Evolutionary conservation across 2,329 filamentous ascomycete species (phyloP), one percentile per base, ranked within the genome.

Genomic region (Exophiala aquamarina): DNA sequence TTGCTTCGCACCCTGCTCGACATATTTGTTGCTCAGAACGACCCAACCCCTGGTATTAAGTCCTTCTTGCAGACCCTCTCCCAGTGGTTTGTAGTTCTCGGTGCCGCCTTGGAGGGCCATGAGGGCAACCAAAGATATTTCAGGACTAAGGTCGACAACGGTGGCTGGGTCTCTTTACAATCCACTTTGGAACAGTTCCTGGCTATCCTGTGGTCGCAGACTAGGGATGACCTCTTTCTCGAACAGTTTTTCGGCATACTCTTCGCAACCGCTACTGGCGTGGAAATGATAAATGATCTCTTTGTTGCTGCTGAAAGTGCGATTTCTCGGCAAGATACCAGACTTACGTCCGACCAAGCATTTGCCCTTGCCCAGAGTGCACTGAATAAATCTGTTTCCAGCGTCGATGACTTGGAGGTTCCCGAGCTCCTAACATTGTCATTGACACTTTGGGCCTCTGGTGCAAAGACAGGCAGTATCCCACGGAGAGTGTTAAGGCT

Each of bases 121-220:
- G 77, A 85, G 37, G 92, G 91, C 15, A 98, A 97, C 68, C 81
- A 85, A 61, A 82, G 87, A 58, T 96, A 92, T 71, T 97, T 97
- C 65, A 80, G 82, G 49, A 84, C 83, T 57, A 78, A 82, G 56
- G 82, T 94, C 21, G 80, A 87, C 49, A 83, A 81, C 17, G 87
- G 84, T 47, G 90, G 92, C 3, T 95, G 89, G 84, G 77, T 83
- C 55, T 80, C 83, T 6, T 66, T 96, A 44, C 84, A 93, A 61
- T 81, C 87, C 62, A 81, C 80, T 4, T 78, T 70, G 40, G 35
- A 45, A 31, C 41, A 52, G 17, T 32, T 51, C 18, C 36, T 49
- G 26, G 28, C 39, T 13, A 26, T 52, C 20, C 21, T 52, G 11
- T 52, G 29, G 26, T 37, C 42, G 18, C 38, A 49, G 23, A 28